Evolutionary conservation across 768 basidiomycete species (phyloP), one percentile per base, ranked within the genome.

Genomic region (Pulveroboletus sp.): DNA sequence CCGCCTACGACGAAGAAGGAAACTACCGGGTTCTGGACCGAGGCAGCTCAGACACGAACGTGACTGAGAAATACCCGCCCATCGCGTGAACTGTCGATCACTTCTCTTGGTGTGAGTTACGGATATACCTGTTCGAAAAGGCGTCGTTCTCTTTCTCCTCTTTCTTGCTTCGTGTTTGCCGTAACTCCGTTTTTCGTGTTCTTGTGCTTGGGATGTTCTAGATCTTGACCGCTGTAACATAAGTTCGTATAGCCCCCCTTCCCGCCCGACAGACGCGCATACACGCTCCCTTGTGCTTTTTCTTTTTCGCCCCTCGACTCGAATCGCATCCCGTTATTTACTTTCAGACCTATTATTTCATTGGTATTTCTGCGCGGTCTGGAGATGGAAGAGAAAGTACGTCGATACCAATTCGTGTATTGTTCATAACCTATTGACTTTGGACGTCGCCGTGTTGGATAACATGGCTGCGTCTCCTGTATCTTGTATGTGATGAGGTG

Each of bases 31-130:
- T 38, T 7, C 18, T 59, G 35, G 60, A 57, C 38, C 53, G 53
- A 24, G 64, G 55, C 8, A 58, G 54, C 24, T 39, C 49, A 0
- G 64, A 65, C 28, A 51, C 43, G n/a, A 33, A 38, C 18, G 44
- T 43, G 11, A 59, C 64, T 24, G 50, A 53, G 15, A 65, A 59
- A 40, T 57, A 52, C 41, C 38, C 24, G 0, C 10, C 46, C 5
- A 24, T 57, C 3, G 50, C 45, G 40, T 65, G 47, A 60, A 21
- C 21, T 36, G 8, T 51, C 30, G 3, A 28, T 7, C 18, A 15
- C n/a, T 21, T 21, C 8, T 18, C 21, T 30, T 5, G 11, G 31
- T 38, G 40, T 18, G 33, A 40, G 46, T 26, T 15, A 36, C 17
- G 40, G 39, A 51, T 57, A 56, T 51, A 62, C 44, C 47, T 46